Evolutionary conservation across 257 asterid genomes (phyloP).

Genomic region (Solanum appendiculatum): DNA sequence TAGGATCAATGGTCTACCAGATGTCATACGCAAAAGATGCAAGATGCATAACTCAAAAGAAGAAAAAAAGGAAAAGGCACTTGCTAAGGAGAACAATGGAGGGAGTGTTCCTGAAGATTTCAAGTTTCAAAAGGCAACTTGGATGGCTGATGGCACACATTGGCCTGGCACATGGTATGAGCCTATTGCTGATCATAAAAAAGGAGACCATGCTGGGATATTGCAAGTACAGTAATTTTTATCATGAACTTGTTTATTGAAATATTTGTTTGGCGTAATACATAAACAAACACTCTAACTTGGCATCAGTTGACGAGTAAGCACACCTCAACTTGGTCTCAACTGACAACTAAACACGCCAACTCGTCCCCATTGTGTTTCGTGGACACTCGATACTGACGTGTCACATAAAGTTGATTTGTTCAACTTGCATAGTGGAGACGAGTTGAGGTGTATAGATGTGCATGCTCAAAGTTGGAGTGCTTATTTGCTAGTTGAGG

Average conservation of each 20-base stretch:
- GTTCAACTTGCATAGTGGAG: neutral
- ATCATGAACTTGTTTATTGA: neutral
- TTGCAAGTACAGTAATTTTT: slow-evolving; percentile 40
- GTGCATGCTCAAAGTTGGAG: neutral
- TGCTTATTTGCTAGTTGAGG: neutral
- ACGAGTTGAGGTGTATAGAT: neutral
- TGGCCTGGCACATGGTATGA: slow-evolving; percentile 97
- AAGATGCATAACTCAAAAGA: slow-evolving; percentile 55
- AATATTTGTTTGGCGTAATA: neutral
- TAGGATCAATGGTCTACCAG: slow-evolving; percentile 78
- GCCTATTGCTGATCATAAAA: slow-evolving; percentile 53
- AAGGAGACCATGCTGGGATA: slow-evolving; percentile 95
- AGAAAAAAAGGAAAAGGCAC: slow-evolving; percentile 37
- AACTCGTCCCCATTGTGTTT: neutral
- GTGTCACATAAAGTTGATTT: neutral
- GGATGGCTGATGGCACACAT: slow-evolving; percentile 99
- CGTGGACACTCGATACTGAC: neutral
- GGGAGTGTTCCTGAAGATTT: slow-evolving; percentile 38
- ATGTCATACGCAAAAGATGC: slow-evolving; percentile 63
- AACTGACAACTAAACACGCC: neutral
- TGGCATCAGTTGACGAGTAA: too few species aligned
- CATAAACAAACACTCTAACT: neutral
- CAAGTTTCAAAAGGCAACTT: slow-evolving; percentile 48
- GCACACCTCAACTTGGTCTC: neutral
- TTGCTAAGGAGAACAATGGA: slow-evolving; percentile 32